Evolutionary conservation across 2,329 filamentous ascomycete genomes (phyloP), one percentile per base, ranked within the genome.

Genomic region (Hawksworthiomyces lignivorus): DNA sequence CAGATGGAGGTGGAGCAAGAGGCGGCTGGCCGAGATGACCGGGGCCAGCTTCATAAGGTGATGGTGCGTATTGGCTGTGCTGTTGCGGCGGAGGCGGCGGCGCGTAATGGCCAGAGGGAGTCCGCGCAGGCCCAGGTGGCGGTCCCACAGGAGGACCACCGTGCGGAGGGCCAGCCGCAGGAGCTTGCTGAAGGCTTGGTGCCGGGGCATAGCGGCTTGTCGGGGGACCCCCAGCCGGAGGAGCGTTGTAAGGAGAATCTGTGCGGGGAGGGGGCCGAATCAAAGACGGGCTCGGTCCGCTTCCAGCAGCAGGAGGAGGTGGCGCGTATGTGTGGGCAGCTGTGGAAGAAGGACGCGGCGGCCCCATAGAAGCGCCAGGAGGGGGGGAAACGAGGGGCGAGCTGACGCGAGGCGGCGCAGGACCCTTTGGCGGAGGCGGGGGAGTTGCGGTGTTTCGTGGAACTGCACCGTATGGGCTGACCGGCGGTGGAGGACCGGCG

Each of bases 241-340:
- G 84, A 28, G 84, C 77, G 54, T 89, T 87, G 62, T 95, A 96
- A 6, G 89, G 89, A 20, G 89, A 95, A 5, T 83, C 74, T 21
- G 83, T 87, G 49, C 87, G 80, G 18, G 80, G 75, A 39, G 87
- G 73, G 17, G 77, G 74, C 31, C 80, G 75, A 39, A 62, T 52
- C 45, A 55, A 48, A 3, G 63, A 57, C 31, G 63, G 53, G 35
- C 56, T 54, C 21, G 60, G 34, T 14, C 55, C 51, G 36, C 52
- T 35, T 20, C 58, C 46, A 30, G 54, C 48, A 1, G 46, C 54
- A 10, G 72, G 64, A 7, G 71, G 65, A 39, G 77, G 68, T 31
- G 82, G 82, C 9, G 80, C 77, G 52, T 89, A 87, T 3, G 73
- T 66, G 59, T 77, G 77, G 36, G 76, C 70, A 33, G 76, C 65